A percentile compares a stretch with the other conserved stretches of the same genome.
These are phyloP conservation scores for Cyclotella cryptica DNA, from an alignment of 108 stramenopile genomes.

Conservation along the genomic window DNA sequence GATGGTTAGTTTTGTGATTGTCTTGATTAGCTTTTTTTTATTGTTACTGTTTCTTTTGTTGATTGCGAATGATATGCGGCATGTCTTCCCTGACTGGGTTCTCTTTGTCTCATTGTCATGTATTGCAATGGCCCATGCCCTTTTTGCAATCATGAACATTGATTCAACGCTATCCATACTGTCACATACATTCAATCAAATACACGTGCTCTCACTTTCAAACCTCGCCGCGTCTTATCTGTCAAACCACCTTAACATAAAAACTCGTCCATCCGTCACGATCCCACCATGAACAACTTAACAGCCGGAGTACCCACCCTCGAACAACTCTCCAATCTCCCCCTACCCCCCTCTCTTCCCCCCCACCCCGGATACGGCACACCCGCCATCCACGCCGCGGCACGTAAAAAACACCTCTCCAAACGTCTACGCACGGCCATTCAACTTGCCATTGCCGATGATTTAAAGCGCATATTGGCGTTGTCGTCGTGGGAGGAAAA, in stretches of 20 bases:
- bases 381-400: slow-evolving; percentile 57
- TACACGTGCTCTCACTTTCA: neutral
- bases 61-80: too few species aligned
- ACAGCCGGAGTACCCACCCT: slow-evolving; percentile 73
- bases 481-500: slow-evolving; percentile 59
- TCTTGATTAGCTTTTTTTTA: neutral
- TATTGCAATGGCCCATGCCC: too few species aligned
- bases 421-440: slow-evolving; percentile 50
- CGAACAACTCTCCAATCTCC: slow-evolving; percentile 49
- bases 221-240: neutral
- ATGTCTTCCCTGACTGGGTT: too few species aligned
- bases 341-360: slow-evolving; percentile 51
- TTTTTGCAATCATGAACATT: too few species aligned
- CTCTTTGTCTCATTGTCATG: too few species aligned
- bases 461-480: slow-evolving; percentile 52
- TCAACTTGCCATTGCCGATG: slow-evolving; percentile 52
- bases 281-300: neutral
- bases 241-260: neutral
- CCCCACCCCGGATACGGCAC: slow-evolving; percentile 62
- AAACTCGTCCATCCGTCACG: neutral
- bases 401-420: slow-evolving; percentile 45
- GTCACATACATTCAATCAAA: too few species aligned
- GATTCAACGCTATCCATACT: too few species aligned
- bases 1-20: slow-evolving; percentile 30
- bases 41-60: neutral